Evolutionary conservation across 140 eudicot genomes (phyloP).

Genomic region (Erigeron philadelphicus): DNA sequence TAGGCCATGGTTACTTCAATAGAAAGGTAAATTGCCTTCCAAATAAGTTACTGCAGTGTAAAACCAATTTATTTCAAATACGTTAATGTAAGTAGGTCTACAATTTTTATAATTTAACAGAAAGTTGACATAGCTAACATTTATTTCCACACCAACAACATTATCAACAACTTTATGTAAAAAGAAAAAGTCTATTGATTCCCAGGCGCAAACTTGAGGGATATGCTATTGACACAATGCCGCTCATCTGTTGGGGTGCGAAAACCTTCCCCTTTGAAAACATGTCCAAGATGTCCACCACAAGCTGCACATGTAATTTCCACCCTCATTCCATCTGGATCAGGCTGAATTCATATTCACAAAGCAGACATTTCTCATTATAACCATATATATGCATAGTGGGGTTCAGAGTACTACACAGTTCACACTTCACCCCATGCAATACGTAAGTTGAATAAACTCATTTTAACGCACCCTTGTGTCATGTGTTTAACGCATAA

Average conservation of each 20-base stretch:
- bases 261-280: slow-evolving; percentile 94
- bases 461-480: no score
- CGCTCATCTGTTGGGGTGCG: slow-evolving; percentile 79
- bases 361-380: background rate
- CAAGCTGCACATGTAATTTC: slow-evolving; percentile 95
- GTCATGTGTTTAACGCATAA: no score
- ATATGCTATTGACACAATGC: slow-evolving; percentile 92
- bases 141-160: background rate
- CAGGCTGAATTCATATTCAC: slow-evolving; percentile 45
- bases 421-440: no score
- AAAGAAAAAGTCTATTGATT: background rate
- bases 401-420: no score
- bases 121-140: background rate
- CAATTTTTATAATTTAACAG: background rate
- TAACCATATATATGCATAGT: background rate
- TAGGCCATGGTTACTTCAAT: no score
- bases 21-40: background rate
- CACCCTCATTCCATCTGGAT: slow-evolving; percentile 86
- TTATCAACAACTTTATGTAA: background rate
- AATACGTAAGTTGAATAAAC: background rate
- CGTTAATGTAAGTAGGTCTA: background rate
- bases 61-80: background rate
- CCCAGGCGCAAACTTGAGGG: slow-evolving; percentile 73
- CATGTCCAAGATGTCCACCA: slow-evolving; percentile 99
- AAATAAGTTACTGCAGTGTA: background rate